Conservation (phyloP, 208 protist genomes). For the Leptomonas pyrrhocoris region DNA sequence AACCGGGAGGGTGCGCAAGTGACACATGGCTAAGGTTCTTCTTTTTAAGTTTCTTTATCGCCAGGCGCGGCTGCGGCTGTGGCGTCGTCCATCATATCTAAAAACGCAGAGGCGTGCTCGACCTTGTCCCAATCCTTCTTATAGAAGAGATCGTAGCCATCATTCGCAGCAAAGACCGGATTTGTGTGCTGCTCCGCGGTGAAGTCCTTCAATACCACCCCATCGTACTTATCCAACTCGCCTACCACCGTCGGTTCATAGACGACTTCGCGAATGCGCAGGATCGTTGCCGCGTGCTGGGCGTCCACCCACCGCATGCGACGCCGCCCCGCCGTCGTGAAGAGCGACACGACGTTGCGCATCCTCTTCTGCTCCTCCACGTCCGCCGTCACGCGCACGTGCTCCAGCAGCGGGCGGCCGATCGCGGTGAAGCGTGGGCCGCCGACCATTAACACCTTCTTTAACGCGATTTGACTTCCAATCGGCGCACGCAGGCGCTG, state of each 20-base stretch:
- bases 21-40: too few relatives aligned
- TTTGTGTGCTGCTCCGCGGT: conserved; percentile 54
- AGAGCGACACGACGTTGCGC: conserved; percentile 87
- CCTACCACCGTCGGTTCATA: conserved; percentile 73
- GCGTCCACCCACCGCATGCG: conserved; percentile 77
- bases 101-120: conserved; percentile 63
- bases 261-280: conserved; percentile 78
- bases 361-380: conserved; percentile 92
- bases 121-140: conserved; percentile 68
- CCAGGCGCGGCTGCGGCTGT: background rate
- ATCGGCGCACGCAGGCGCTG: conserved; percentile 80
- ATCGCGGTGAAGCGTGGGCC: conserved; percentile 87
- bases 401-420: conserved; percentile 79
- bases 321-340: conserved; percentile 66
- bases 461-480: conserved; percentile 79
- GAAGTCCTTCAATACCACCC: conserved; percentile 52
- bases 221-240: conserved; percentile 89
- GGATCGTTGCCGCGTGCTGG: conserved; percentile 79
- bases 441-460: conserved; percentile 91
- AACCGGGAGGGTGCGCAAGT: too few relatives aligned
- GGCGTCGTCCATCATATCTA: conserved; percentile 53
- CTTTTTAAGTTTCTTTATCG: background rate
- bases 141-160: conserved; percentile 71
- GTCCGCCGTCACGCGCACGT: conserved; percentile 68
- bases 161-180: conserved; percentile 56